phyloP scores from a whole-genome alignment of 2,329 filamentous ascomycete genomes.

The Phialophora tarda region DNA sequence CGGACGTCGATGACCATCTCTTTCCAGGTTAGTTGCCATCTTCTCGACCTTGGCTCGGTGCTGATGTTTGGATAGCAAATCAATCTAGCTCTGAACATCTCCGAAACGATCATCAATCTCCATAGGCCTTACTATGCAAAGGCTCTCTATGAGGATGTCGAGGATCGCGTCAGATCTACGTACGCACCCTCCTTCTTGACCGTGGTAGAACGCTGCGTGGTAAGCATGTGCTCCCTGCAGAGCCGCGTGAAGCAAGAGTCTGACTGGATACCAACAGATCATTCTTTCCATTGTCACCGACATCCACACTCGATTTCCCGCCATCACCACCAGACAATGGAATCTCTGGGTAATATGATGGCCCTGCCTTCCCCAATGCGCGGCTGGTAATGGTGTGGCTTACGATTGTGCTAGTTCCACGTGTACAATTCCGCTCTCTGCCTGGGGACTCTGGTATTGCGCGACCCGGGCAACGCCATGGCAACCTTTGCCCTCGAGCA shows the following conservation, averaged over 20 bases:
- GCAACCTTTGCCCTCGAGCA: constrained; percentile 22
- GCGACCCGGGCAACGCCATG: constrained; percentile 22
- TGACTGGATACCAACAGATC: constrained; percentile 8
- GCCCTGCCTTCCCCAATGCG: no score
- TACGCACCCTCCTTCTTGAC: constrained; percentile 23
- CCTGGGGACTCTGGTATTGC: constrained; percentile 23
- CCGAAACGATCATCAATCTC: constrained; percentile 26
- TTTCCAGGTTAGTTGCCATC: constrained; percentile 15
- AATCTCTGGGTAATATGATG: constrained; percentile 27
- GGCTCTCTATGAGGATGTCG: constrained; percentile 21
- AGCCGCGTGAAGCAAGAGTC: neutral
- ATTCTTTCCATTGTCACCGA: constrained; percentile 21
- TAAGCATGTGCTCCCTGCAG: neutral
- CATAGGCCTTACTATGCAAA: constrained; percentile 28
- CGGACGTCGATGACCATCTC: constrained; percentile 25
- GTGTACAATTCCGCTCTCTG: constrained; percentile 25
- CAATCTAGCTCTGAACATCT: constrained; percentile 27
- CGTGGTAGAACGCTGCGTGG: constrained; percentile 22
- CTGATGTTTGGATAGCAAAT: constrained; percentile 17
- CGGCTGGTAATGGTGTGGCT: no score
- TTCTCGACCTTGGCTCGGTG: neutral
- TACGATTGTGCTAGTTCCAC: constrained; percentile 27
- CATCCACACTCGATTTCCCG: constrained; percentile 22
- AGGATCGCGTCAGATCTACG: constrained; percentile 16
- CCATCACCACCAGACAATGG: constrained; percentile 23